These are phyloP conservation scores for Volvox africanus DNA, from an alignment of 139 green algal genomes.

Conservation along the genomic window DNA sequence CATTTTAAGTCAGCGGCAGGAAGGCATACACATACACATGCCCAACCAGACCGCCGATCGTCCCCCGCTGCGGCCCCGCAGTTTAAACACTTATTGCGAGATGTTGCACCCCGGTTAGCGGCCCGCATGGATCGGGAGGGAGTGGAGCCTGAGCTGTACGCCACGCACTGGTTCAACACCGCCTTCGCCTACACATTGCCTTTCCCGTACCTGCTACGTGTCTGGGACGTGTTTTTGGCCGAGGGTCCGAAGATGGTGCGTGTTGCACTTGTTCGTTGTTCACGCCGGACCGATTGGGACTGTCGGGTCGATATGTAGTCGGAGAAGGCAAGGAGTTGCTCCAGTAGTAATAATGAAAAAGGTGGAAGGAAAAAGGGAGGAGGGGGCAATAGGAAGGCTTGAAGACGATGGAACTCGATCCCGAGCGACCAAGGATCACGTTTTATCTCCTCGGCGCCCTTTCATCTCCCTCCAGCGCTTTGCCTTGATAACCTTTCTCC, in stretches of 20 bases:
- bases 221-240: slow-evolving; percentile 89
- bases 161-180: slow-evolving; percentile 93
- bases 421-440: not conserved
- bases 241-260: slow-evolving; percentile 76
- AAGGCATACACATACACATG: too few species aligned
- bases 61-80: not conserved
- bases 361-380: not conserved
- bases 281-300: too few species aligned
- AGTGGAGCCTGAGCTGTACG: slow-evolving; percentile 81
- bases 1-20: too few species aligned
- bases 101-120: slow-evolving; percentile 69
- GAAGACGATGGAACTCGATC: not conserved
- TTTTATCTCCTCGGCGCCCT: not conserved
- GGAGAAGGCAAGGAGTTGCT: not conserved
- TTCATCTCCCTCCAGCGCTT: not conserved
- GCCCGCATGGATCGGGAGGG: slow-evolving; percentile 70
- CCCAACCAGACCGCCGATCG: too few species aligned
- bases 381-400: not conserved
- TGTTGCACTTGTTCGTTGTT: not conserved
- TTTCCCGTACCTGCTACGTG: slow-evolving; percentile 83
- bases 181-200: slow-evolving; percentile 89
- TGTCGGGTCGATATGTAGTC: too few species aligned
- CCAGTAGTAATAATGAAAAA: not conserved
- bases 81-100: slow-evolving; percentile 61
- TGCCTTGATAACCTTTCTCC: too few species aligned